Conservation (phyloP, 23 red algal species). For the Gracilaria caudata region DNA sequence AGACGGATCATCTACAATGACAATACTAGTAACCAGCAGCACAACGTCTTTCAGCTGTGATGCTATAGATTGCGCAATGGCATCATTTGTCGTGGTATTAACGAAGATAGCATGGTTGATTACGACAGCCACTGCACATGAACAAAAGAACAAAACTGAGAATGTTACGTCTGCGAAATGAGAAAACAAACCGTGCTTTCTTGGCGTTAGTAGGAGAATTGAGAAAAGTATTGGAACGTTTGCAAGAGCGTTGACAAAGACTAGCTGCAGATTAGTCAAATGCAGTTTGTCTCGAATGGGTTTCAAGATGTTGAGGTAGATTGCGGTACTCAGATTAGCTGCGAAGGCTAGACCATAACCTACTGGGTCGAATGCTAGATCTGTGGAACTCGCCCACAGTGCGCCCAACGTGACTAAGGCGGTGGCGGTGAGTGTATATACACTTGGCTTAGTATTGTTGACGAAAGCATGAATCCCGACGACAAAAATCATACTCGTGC, state of each 20-base stretch:
- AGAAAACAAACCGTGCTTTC: slow-evolving; percentile 24
- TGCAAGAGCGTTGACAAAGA: slow-evolving; percentile 47
- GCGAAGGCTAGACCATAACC: slow-evolving; percentile 47
- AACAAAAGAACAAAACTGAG: slow-evolving; percentile 54
- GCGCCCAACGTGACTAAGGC: slow-evolving; percentile 40
- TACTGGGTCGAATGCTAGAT: slow-evolving; percentile 49
- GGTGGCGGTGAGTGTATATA: slow-evolving; percentile 43
- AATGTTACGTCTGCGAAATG: slow-evolving; percentile 38
- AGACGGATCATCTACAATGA: slow-evolving; percentile 66
- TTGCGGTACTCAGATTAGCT: slow-evolving; percentile 43
- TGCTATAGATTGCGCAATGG: slow-evolving; percentile 86
- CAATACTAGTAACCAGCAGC: slow-evolving; percentile 45
- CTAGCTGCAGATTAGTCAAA: slow-evolving; percentile 31
- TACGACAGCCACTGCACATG: slow-evolving; percentile 73
- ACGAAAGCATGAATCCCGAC: slow-evolving; percentile 64
- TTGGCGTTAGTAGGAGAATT: slow-evolving; percentile 11
- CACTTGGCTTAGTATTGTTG: slow-evolving; percentile 13
- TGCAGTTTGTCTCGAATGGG: slow-evolving; percentile 49
- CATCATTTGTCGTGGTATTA: slow-evolving; percentile 94
- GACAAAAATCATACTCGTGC: slow-evolving; percentile 86
- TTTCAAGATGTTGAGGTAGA: slow-evolving; percentile 34
- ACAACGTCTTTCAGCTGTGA: slow-evolving; percentile 90
- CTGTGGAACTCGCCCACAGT: slow-evolving; percentile 28
- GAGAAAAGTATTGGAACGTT: slow-evolving; percentile 37
- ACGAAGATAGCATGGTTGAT: slow-evolving; percentile 91